Evolutionary conservation across 768 basidiomycete genomes (phyloP).

Genomic region (Boletus reticulatus): DNA sequence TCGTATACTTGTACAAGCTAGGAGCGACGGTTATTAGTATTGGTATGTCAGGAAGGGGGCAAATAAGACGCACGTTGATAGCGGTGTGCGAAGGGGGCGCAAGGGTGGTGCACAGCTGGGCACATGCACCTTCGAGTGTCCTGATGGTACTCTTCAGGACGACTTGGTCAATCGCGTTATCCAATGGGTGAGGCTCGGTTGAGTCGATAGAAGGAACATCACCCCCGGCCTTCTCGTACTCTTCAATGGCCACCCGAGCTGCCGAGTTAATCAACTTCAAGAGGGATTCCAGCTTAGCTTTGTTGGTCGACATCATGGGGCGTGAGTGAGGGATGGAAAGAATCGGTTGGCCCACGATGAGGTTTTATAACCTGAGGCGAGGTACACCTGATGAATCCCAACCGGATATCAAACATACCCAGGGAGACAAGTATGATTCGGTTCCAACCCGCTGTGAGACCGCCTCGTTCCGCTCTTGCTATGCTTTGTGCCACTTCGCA

Average conservation of each 20-base stretch:
- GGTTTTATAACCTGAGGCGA: background rate
- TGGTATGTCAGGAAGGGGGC: background rate
- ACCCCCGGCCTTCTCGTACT: constrained; percentile 29
- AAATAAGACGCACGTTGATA: constrained; percentile 27
- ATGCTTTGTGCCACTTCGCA: no score
- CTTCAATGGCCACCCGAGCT: constrained; percentile 31
- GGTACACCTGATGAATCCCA: no score
- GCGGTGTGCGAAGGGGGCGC: constrained; percentile 34
- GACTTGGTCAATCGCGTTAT: constrained; percentile 23
- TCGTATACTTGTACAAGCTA: constrained; percentile 29
- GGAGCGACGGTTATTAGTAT: background rate
- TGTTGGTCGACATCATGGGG: constrained; percentile 19
- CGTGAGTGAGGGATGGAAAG: background rate
- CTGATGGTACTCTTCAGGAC: constrained; percentile 25
- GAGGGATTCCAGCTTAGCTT: constrained; percentile 25
- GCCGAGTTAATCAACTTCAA: constrained; percentile 32
- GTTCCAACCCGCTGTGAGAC: no score
- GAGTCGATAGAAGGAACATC: constrained; percentile 36
- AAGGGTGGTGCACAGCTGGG: constrained; percentile 34
- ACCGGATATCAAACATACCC: no score
- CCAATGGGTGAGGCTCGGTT: constrained; percentile 34
- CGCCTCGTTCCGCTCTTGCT: no score
- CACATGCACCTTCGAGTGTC: constrained; percentile 36
- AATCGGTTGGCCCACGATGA: background rate
- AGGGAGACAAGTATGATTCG: no score